Percentiles rank a stretch among this genome's conserved stretches.
phyloP scores from a whole-genome alignment of 345 rosid species.

The Citrus reticulata region DNA sequence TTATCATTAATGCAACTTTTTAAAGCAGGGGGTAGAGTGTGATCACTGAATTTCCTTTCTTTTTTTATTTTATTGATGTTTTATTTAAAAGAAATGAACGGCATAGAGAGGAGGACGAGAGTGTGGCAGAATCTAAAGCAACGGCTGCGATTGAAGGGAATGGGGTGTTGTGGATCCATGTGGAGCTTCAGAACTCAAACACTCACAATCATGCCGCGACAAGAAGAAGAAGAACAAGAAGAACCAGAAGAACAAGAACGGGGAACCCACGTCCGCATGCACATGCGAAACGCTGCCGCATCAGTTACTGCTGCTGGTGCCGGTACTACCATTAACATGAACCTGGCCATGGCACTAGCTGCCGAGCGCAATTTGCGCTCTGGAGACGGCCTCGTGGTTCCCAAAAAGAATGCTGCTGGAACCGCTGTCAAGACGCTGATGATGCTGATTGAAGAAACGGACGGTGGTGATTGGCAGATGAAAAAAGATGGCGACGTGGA shows the following conservation, averaged over 20 bases:
- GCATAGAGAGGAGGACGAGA: conserved; percentile 29
- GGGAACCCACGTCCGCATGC: neutral
- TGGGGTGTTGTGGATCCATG: conserved; percentile 58
- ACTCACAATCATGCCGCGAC: conserved; percentile 13
- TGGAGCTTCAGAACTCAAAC: conserved; percentile 38
- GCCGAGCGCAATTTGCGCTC: conserved; percentile 65
- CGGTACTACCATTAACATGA: conserved; percentile 31
- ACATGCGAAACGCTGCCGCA: neutral
- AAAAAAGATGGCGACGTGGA: neutral
- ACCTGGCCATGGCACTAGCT: conserved; percentile 73
- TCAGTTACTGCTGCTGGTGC: neutral
- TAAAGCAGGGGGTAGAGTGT: no score
- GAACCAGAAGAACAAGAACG: neutral
- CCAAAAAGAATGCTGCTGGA: neutral
- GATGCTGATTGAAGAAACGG: conserved; percentile 76
- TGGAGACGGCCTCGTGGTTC: conserved; percentile 8
- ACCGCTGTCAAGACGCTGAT: conserved; percentile 50
- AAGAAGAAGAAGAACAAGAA: neutral
- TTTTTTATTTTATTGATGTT: no score
- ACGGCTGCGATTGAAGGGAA: conserved; percentile 57
- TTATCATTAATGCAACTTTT: no score
- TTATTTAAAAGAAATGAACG: conserved; percentile 24
- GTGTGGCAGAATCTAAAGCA: conserved; percentile 64
- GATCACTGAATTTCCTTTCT: no score
- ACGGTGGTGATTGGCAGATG: conserved; percentile 45